Base-by-base conservation (phyloP, 345 rosid genomes). In the Populus nigra region DNA sequence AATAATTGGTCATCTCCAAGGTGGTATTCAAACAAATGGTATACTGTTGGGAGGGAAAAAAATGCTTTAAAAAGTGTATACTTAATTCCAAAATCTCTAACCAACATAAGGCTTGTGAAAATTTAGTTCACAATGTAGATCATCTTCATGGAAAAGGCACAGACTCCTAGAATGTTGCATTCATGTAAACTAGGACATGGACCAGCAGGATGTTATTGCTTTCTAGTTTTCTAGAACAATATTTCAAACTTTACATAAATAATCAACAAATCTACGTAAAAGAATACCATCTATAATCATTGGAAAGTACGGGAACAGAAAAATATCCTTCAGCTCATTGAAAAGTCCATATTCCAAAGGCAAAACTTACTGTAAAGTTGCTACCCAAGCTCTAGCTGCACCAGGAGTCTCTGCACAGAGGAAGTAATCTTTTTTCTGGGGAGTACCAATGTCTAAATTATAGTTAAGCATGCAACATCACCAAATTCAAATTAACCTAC, bases 301-400 rank as follows among this genome's bases (percentile, higher is more conserved):
- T 68, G 20, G 61, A 22, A 62, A 47, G 33, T 33, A 33, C 9
- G 16, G 23, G 12, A 23, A 67, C 23, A 36, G 29, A 61, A 43
- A 43, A 29, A 49, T 4, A 9, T 65, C 29, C 69, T 31, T 70
- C 68, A 62, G 47, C 49, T 61, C 22, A 50, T 62, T 27, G 25
- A n/a, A 41, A 25, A 69, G 23, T n/a, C 35, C 66, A 25, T 20
- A 18, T 4, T 70, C 4, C 59, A 25, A 80, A 77, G 43, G 65
- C 25, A 76, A 83, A 62, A 82, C 98, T 89, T 91, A 96, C 99
- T 89, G 92, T 76, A 96, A 85, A 57, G 99, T 96, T 75, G 94
- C 82, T 29, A 96, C 99, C 98, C 97, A 96, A 63, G 99, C 99
- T 82, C 91, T 92, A 78, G 99, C 93, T 39, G 99, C 98, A 79